Conservation (phyloP, 306 rosid genomes). For the Cicer bijugum region DNA sequence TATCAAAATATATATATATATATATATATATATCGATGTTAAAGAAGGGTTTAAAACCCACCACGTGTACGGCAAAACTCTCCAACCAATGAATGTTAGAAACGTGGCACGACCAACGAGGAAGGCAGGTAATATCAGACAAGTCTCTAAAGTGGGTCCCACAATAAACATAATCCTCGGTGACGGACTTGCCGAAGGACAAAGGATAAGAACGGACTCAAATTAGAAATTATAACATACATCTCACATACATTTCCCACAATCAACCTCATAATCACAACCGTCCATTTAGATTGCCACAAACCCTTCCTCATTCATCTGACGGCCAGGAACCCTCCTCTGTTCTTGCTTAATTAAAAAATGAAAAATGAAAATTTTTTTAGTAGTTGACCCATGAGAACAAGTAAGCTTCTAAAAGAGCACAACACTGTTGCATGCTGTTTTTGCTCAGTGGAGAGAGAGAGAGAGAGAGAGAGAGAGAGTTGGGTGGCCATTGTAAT, state of each 20-base stretch:
- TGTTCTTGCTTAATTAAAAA: not conserved
- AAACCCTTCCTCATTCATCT: not conserved
- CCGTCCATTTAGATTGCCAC: not conserved
- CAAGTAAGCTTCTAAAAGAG: constrained; percentile 56
- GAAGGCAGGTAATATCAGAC: constrained; percentile 48
- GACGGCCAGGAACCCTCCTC: not conserved
- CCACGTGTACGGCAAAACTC: constrained; percentile 38
- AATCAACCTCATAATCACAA: fast-evolving
- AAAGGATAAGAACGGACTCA: constrained; percentile 59
- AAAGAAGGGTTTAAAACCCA: constrained; percentile 21
- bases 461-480: constrained; percentile 43
- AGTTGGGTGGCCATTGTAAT: constrained; percentile 52
- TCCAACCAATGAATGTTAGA: not conserved
- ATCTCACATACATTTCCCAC: not conserved
- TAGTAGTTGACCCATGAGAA: constrained; percentile 51
- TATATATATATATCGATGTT: not conserved
- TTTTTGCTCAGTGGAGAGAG: constrained; percentile 27
- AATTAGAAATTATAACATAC: not conserved
- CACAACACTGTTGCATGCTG: constrained; percentile 57
- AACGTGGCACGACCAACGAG: constrained; percentile 39
- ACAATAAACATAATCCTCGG: constrained; percentile 49
- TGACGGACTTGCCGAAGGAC: constrained; percentile 68
- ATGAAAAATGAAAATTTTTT: not conserved
- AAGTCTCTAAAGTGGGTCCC: constrained; percentile 58
- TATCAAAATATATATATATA: not conserved